These are phyloP conservation scores for Hyaloperonospora arabidopsidis DNA, from an alignment of 352 stramenopile species.

Conservation along the genomic window DNA sequence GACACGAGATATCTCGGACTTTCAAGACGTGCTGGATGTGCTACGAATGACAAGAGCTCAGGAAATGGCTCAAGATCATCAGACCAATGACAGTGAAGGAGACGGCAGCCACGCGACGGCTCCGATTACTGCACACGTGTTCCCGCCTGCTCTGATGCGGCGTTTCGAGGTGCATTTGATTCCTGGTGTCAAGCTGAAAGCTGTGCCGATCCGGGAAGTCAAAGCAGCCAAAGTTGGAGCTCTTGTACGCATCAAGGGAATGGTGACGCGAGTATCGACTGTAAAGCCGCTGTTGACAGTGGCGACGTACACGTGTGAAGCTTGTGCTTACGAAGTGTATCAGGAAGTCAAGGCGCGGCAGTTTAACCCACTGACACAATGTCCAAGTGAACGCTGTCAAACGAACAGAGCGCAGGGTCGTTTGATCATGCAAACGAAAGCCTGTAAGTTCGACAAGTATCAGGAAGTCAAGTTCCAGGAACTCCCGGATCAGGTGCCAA, in stretches of 20 bases:
- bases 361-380: conserved; percentile 91
- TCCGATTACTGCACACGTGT: conserved; percentile 51
- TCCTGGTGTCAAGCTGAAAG: conserved; percentile 79
- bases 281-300: conserved; percentile 96
- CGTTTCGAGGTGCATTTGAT: conserved; percentile 81
- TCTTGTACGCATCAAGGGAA: conserved; percentile 94
- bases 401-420: conserved; percentile 70
- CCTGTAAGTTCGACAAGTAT: conserved; percentile 98
- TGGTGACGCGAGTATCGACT: conserved; percentile 97
- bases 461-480: conserved; percentile 98
- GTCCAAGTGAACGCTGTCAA: conserved; percentile 85
- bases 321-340: conserved; percentile 95
- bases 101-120: conserved; percentile 20
- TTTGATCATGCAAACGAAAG: conserved; percentile 93
- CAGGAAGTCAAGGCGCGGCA: conserved; percentile 90
- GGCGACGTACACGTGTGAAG: conserved; percentile 96
- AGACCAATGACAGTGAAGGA: conserved; percentile 22
- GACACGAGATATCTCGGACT: conserved; percentile 70
- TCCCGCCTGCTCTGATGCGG: conserved; percentile 89
- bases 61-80: conserved; percentile 52
- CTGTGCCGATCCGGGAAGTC: conserved; percentile 90
- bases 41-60: conserved; percentile 68
- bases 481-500: conserved; percentile 90
- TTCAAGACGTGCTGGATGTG: conserved; percentile 81
- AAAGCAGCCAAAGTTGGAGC: conserved; percentile 91